These are phyloP conservation scores for Aspergillus sp. DNA, from an alignment of 2,329 filamentous ascomycete species.

Conservation along the genomic window DNA sequence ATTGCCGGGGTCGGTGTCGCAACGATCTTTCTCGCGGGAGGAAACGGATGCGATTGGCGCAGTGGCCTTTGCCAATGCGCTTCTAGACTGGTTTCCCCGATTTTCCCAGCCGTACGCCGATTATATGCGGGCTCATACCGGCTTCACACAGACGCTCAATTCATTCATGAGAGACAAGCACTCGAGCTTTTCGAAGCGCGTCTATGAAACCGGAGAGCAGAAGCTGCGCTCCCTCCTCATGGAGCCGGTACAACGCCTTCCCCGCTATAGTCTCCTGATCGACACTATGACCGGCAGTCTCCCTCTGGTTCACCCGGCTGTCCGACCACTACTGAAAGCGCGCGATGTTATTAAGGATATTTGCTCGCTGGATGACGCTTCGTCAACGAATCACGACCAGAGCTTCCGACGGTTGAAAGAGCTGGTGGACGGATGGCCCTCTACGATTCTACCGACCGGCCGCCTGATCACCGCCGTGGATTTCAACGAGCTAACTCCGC, in stretches of 20 bases:
- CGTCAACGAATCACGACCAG: conserved; percentile 67
- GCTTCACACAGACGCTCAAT: conserved; percentile 80
- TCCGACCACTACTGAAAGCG: conserved; percentile 80
- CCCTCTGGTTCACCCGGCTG: conserved; percentile 80
- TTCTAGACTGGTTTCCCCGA: conserved; percentile 88
- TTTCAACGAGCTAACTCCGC: conserved; percentile 72
- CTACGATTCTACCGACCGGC: conserved; percentile 69
- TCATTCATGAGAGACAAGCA: conserved; percentile 73
- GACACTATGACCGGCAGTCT: conserved; percentile 89
- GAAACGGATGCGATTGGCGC: conserved; percentile 74
- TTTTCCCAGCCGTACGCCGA: conserved; percentile 90
- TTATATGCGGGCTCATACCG: conserved; percentile 87
- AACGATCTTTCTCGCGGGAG: conserved; percentile 48
- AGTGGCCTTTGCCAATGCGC: conserved; percentile 73
- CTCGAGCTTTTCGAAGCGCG: conserved; percentile 77
- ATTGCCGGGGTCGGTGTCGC: conserved; percentile 49
- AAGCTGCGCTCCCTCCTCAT: conserved; percentile 87
- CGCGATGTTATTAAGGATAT: conserved; percentile 95
- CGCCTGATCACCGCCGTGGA: conserved; percentile 81
- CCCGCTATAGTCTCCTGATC: conserved; percentile 92
- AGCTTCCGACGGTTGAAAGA: conserved; percentile 72
- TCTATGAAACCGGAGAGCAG: conserved; percentile 86
- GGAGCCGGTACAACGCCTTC: conserved; percentile 91
- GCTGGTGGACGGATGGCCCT: conserved; percentile 76
- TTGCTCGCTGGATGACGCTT: conserved; percentile 81